Percentiles rank a stretch among this genome's conserved stretches.
phyloP scores from a whole-genome alignment of 208 protist species.

The Wallacemonas collosoma region DNA sequence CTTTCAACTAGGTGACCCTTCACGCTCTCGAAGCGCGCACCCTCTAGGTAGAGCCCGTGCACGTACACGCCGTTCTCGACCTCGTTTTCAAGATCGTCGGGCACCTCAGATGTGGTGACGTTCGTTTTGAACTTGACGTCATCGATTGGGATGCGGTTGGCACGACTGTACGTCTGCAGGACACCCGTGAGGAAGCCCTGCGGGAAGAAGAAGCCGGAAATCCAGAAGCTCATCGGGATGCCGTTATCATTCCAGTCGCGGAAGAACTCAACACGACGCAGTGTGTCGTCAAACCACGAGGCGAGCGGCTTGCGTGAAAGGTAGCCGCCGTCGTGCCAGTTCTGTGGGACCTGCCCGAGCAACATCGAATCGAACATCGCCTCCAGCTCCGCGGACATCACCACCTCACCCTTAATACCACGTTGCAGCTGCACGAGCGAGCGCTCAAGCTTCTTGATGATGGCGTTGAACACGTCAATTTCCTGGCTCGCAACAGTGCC shows the following conservation, averaged over 20 bases:
- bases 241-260: constrained; percentile 94
- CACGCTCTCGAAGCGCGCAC: constrained; percentile 68
- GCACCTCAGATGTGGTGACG: constrained; percentile 69
- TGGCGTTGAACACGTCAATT: constrained; percentile 90
- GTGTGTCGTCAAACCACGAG: constrained; percentile 95
- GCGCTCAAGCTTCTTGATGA: constrained; percentile 71
- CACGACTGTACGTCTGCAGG: constrained; percentile 91
- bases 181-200: constrained; percentile 94
- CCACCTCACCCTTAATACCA: constrained; percentile 92
- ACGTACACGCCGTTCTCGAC: constrained; percentile 87
- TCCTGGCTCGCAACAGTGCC: constrained; percentile 91
- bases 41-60: constrained; percentile 93
- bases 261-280: constrained; percentile 93
- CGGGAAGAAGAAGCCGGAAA: constrained; percentile 99
- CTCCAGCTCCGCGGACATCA: constrained; percentile 90
- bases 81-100: constrained; percentile 70
- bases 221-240: constrained; percentile 92
- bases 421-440: constrained; percentile 74
- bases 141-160: constrained; percentile 90
- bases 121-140: constrained; percentile 89
- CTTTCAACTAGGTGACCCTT: constrained; percentile 70
- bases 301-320: constrained; percentile 96
- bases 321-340: constrained; percentile 92
- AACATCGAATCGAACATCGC: constrained; percentile 91
- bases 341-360: constrained; percentile 91